phyloP scores from a whole-genome alignment of 305 asterid species.

The Fraxinus paxiana region DNA sequence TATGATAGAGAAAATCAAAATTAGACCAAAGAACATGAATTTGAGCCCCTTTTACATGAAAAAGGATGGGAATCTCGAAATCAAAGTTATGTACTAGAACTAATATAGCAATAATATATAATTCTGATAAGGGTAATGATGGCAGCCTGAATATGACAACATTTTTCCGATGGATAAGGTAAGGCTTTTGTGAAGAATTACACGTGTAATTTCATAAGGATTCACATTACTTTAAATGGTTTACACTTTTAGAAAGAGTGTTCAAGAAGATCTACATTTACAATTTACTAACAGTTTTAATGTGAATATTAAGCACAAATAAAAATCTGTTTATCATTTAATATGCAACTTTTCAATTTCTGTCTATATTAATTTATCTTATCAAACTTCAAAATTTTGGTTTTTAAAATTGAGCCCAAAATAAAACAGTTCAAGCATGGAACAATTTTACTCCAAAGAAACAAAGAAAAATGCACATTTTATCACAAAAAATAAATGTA shows the following conservation, averaged over 20 bases:
- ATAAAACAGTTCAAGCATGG: not conserved
- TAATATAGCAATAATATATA: not conserved
- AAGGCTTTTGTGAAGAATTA: not conserved
- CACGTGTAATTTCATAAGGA: not conserved
- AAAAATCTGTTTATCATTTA: not conserved
- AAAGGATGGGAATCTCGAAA: not conserved
- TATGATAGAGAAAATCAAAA: not conserved
- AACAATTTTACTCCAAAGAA: not conserved
- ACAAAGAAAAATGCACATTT: not conserved
- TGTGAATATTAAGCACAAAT: not conserved
- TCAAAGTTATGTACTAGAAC: not conserved
- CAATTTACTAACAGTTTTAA: not conserved
- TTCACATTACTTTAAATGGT: not conserved
- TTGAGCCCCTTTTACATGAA: not conserved
- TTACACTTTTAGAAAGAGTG: not conserved
- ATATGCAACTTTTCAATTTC: not conserved
- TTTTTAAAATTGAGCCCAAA: not conserved
- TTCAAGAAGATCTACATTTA: not conserved
- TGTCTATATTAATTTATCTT: not conserved
- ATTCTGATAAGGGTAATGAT: not conserved
- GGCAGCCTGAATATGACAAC: not conserved
- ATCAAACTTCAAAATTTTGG: not conserved
- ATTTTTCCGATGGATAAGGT: not conserved
- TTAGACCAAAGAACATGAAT: not conserved
- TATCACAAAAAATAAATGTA: not conserved